phyloP scores from a whole-genome alignment of 345 rosid genomes.

The Sapria himalayana region DNA sequence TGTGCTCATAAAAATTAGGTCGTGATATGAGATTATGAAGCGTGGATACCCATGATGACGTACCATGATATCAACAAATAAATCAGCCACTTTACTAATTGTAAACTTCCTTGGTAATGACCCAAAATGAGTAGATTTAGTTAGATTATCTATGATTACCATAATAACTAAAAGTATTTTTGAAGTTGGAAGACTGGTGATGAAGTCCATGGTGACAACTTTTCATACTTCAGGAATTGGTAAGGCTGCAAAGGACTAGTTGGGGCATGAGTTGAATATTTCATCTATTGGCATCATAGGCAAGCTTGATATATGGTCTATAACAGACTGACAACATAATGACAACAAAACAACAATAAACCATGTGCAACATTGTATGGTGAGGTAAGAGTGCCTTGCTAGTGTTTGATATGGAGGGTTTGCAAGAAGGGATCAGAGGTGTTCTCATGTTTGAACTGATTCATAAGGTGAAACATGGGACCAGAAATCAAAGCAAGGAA shows the following conservation, averaged over 20 bases:
- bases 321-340: background rate
- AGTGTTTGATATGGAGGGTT: background rate
- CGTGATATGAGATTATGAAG: background rate
- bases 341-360: background rate
- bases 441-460: background rate
- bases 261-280: background rate
- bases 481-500: too few species aligned
- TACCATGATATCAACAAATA: background rate
- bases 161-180: background rate
- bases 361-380: background rate
- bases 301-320: background rate
- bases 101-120: background rate
- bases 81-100: background rate
- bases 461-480: background rate
- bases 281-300: background rate
- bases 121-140: background rate
- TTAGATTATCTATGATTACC: background rate
- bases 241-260: background rate
- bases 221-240: background rate
- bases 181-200: background rate
- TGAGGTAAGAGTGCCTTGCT: background rate
- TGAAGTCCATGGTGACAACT: slow-evolving; percentile 3
- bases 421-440: background rate
- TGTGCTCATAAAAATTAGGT: background rate
- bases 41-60: background rate